Base-by-base conservation (phyloP, 169 alveolate species). In the Plasmodium inui region DNA sequence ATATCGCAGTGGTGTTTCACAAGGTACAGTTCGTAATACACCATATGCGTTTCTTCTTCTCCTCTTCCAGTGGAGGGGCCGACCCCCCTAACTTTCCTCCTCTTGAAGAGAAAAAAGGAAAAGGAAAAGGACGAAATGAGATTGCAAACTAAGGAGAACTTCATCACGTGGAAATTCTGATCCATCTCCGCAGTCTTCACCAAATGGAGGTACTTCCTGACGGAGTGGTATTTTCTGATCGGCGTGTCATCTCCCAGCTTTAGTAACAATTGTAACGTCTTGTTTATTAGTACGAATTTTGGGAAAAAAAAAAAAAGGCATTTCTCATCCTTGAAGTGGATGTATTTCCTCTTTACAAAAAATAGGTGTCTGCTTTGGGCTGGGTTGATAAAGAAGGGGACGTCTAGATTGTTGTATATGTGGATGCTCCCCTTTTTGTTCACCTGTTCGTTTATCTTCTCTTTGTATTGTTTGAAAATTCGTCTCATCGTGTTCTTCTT, bases 1-100 rank as follows among this genome's bases (percentile, higher is more conserved):
- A 86, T 86, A 30, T 86, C 93, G 80, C 93, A 86, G 70, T 76
- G 44, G 55, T 74, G 67, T 12, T 86, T 86, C 30, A 76, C 86
- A 14, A 86, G 44, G 70, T 86, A 70, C 22, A 86, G 70, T 17
- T 86, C 93, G 44, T 74, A 86, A 44, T 76, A 86, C 17, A 76
- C 37, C 14, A 76, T 28, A 22, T 86, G 82, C 1, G 22, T n/a
- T 28, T 61, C 41, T 1, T n/a, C n/a, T n/a, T n/a, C n/a, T n/a
- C n/a, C n/a, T n/a, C n/a, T n/a, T n/a, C 67, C 41, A 6, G 2
- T 19, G 76, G 19, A 19, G 17, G 30, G 19, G 8, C 3, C 9
- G 2, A 19, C 32, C n/a, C 14, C 37, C 14, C 1, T 67, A 32
- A 83, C 44, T 19, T 6, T 83, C 46, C 26, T 83, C 32, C 72